phyloP scores from a whole-genome alignment of 768 basidiomycete species.

The Phallus indusiatus region DNA sequence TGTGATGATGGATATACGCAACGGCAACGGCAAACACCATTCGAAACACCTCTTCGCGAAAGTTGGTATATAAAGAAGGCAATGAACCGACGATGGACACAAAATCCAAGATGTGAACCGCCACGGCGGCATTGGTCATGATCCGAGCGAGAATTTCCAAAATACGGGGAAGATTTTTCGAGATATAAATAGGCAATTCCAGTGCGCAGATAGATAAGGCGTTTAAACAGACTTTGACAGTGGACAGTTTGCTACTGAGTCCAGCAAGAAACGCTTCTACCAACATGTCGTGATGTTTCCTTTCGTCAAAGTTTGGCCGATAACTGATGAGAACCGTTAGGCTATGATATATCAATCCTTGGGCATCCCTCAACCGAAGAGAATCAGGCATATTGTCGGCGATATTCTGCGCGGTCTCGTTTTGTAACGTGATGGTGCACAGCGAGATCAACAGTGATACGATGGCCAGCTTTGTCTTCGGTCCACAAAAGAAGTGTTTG shows the following conservation, averaged over 20 bases:
- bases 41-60: conserved; percentile 84
- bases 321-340: conserved; percentile 86
- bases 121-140: conserved; percentile 88
- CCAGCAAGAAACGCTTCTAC: conserved; percentile 67
- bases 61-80: conserved; percentile 73
- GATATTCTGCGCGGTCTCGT: conserved; percentile 45
- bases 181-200: conserved; percentile 76
- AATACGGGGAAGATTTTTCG: conserved; percentile 67
- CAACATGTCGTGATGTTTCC: conserved; percentile 49
- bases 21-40: conserved; percentile 92
- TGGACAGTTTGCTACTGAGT: conserved; percentile 51
- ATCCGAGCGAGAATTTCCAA: conserved; percentile 85
- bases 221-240: conserved; percentile 84
- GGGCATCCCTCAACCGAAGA: conserved; percentile 70
- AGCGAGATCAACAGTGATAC: conserved; percentile 54
- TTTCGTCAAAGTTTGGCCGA: conserved; percentile 61
- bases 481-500: conserved; percentile 95
- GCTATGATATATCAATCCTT: conserved; percentile 80
- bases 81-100: conserved; percentile 79
- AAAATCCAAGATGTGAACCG: conserved; percentile 93
- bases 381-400: conserved; percentile 46
- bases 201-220: conserved; percentile 82
- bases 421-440: conserved; percentile 54
- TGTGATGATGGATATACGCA: conserved; percentile 89
- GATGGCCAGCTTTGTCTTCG: conserved; percentile 57